Base-by-base conservation (phyloP, 352 stramenopile species). In the Globisporangium lucens region DNA sequence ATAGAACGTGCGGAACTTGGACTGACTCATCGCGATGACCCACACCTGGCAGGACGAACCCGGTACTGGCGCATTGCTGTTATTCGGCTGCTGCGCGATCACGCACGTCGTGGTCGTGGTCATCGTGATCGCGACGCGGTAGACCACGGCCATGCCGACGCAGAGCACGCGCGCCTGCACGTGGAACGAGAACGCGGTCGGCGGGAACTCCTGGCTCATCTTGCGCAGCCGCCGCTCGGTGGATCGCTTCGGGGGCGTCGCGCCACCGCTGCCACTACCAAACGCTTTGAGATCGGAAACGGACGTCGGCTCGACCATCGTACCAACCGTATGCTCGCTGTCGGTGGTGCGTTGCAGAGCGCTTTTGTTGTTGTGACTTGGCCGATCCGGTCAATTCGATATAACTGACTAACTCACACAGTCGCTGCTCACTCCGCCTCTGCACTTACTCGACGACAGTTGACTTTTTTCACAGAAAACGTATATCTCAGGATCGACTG, bases 1-100 rank as follows among this genome's bases (percentile, higher is more conserved):
- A 66, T 77, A 82, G 69, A 88, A 89, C 5, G 61, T 66, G 69
- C 68, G 68, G 65, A 87, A 79, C 65, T 89, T 89, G 61, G 75
- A 71, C 57, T 85, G 79, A 58, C 78, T 88, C 75, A 89, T 85
- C 46, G 80, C 77, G 33, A 87, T 83, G 59, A 87, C 75, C 79
- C 81, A 88, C 20, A 75, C 73, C 68, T 82, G 76, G 56, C 56
- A 78, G 68, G 59, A 69, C 30, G 75, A 57, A 17, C 69, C 71
- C 20, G 58, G 57, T 13, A 56, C 35, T 58, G 55, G 68, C 24
- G 55, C 66, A 56, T 17, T 49, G 56, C 56, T 73, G 59, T 53
- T 63, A n/a, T 65, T 60, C 30, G 22, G 61, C 47, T n/a, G 68
- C 52, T 65, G 51, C 38, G 80, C 56, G 27, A 65, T 24, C 43